phyloP scores from a whole-genome alignment of 192 early-diverging fungal species.

The Paraglomus occultum region DNA sequence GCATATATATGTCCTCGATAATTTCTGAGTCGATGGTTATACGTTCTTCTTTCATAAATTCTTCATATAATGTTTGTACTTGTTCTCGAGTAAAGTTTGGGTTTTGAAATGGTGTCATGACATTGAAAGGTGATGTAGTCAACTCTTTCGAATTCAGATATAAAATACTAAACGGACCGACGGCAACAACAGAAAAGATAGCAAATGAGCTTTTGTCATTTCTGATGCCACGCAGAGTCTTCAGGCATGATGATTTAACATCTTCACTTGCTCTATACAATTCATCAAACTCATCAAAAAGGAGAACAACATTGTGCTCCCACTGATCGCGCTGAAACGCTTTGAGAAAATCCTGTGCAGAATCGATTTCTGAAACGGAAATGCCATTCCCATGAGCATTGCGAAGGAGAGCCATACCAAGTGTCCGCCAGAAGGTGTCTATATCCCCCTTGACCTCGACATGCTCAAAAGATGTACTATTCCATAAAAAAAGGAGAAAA shows the following conservation, averaged over 20 bases:
- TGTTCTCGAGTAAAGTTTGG: slow-evolving; percentile 28
- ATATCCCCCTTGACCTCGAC: neutral
- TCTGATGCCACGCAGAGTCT: slow-evolving; percentile 24
- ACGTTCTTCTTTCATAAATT: slow-evolving; percentile 20
- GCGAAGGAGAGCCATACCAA: neutral
- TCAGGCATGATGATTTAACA: slow-evolving; percentile 10
- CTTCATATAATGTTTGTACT: slow-evolving; percentile 20
- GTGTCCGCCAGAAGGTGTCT: slow-evolving; percentile 24
- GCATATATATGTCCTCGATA: slow-evolving; percentile 24
- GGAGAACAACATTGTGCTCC: too few relatives aligned
- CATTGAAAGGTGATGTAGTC: slow-evolving; percentile 21
- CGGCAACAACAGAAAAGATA: slow-evolving; percentile 10
- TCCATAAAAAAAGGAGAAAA: neutral
- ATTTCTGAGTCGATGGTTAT: slow-evolving; percentile 18
- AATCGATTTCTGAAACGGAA: too few relatives aligned
- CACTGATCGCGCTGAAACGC: too few relatives aligned
- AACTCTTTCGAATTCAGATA: slow-evolving; percentile 8
- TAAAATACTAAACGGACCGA: slow-evolving; percentile 27
- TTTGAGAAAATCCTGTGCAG: too few relatives aligned
- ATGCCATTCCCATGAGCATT: neutral
- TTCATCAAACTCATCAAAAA: too few relatives aligned
- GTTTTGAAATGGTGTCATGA: slow-evolving; percentile 12
- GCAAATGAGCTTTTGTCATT: neutral
- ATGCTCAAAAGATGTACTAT: slow-evolving; percentile 24
- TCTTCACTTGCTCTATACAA: neutral